Percentiles rank a stretch among this genome's conserved stretches.
Evolutionary conservation across 2,329 filamentous ascomycete species (phyloP).

Genomic region (Pyricularia grisea): DNA sequence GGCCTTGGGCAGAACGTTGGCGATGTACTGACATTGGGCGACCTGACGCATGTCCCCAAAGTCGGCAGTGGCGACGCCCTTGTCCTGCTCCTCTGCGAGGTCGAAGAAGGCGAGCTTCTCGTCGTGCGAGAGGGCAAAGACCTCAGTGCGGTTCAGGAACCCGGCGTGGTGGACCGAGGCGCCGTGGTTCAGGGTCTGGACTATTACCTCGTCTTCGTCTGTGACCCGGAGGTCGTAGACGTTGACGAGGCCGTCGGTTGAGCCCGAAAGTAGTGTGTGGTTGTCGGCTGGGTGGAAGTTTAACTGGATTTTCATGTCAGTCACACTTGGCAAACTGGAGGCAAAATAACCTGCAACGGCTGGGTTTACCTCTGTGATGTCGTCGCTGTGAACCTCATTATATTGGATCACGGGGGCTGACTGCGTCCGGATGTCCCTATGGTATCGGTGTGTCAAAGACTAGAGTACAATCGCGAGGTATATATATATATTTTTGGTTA

Average conservation of each 20-base stretch:
- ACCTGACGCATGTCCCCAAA: conserved; percentile 61
- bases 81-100: conserved; percentile 52
- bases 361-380: conserved; percentile 45
- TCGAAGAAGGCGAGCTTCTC: conserved; percentile 69
- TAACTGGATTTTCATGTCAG: conserved; percentile 25
- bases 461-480: conserved; percentile 5
- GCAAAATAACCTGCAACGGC: conserved; percentile 2
- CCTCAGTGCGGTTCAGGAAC: conserved; percentile 55
- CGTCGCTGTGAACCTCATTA: conserved; percentile 58
- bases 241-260: conserved; percentile 72
- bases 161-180: conserved; percentile 67
- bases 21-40: conserved; percentile 66
- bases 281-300: conserved; percentile 52
- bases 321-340: background rate
- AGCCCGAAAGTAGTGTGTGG: conserved; percentile 61
- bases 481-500: background rate
- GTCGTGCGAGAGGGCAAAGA: conserved; percentile 69
- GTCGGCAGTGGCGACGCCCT: conserved; percentile 42
- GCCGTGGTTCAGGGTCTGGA: conserved; percentile 70
- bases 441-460: conserved; percentile 3
- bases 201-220: conserved; percentile 69
- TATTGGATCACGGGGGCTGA: conserved; percentile 42
- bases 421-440: conserved; percentile 48
- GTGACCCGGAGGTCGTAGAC: conserved; percentile 61
- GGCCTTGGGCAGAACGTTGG: conserved; percentile 52